These are phyloP conservation scores for Psidium guajava DNA, from an alignment of 345 rosid genomes.

Conservation along the genomic window DNA sequence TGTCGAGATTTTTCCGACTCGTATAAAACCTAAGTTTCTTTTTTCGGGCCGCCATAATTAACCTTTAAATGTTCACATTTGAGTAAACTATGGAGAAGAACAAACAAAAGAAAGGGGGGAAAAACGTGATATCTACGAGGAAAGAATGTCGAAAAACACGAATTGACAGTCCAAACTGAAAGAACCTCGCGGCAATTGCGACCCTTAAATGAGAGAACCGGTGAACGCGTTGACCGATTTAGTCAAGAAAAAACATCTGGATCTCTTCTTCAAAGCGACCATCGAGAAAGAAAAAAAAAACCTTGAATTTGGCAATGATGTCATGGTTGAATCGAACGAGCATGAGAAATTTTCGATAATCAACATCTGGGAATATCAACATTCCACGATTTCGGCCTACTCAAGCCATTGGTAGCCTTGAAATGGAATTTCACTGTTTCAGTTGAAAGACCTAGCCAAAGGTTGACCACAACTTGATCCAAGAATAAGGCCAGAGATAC, in stretches of 20 bases:
- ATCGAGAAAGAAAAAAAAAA: background rate
- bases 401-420: background rate
- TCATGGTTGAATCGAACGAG: background rate
- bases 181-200: background rate
- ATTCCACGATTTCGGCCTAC: slow-evolving; percentile 1
- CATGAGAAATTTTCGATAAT: background rate
- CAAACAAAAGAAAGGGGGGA: no score
- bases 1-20: background rate
- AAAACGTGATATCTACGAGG: background rate
- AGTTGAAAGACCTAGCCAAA: background rate
- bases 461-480: background rate
- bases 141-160: background rate
- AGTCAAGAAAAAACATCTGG: background rate
- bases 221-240: background rate
- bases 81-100: background rate
- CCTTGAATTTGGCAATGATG: background rate
- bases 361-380: background rate
- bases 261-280: background rate
- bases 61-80: background rate
- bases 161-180: background rate
- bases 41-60: background rate
- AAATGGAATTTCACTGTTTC: background rate
- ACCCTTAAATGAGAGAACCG: background rate
- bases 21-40: background rate
- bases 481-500: background rate